Percentiles rank a stretch among this genome's conserved stretches.
Conservation (phyloP, 371 early-diverging fungal genomes). For the Choanephora cucurbitarum region DNA sequence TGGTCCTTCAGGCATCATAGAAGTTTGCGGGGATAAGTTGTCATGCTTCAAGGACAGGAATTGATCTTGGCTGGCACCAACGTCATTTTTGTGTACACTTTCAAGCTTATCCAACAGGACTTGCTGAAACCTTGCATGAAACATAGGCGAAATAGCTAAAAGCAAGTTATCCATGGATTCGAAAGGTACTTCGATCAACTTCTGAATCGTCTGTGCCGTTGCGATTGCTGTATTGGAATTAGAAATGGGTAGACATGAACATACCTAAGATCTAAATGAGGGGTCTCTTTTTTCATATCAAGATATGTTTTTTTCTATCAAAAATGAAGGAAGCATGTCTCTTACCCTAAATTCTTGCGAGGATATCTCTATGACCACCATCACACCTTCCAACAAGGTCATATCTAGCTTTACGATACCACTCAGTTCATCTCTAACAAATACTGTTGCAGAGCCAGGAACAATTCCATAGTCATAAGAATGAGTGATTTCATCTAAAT, state of each 20-base stretch:
- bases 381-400: constrained; percentile 32
- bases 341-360: constrained; percentile 30
- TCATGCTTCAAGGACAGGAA: background rate
- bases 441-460: constrained; percentile 34
- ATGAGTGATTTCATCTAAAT: constrained; percentile 31
- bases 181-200: constrained; percentile 19
- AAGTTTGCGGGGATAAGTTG: background rate
- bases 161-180: constrained; percentile 43
- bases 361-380: constrained; percentile 33
- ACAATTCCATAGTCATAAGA: constrained; percentile 38
- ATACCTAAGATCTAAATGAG: constrained; percentile 12
- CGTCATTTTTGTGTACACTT: constrained; percentile 17
- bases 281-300: background rate
- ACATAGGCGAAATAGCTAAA: constrained; percentile 43
- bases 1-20: too few species aligned
- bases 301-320: background rate
- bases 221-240: constrained; percentile 21
- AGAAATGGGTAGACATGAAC: constrained; percentile 28
- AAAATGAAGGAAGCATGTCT: background rate
- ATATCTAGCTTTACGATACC: constrained; percentile 29
- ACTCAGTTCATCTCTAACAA: constrained; percentile 27
- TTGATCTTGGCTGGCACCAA: background rate
- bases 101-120: constrained; percentile 32
- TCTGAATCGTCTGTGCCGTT: constrained; percentile 20
- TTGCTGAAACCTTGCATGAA: constrained; percentile 32